These are phyloP conservation scores for Phytophthora syringae DNA, from an alignment of 352 stramenopile genomes.

Conservation along the genomic window DNA sequence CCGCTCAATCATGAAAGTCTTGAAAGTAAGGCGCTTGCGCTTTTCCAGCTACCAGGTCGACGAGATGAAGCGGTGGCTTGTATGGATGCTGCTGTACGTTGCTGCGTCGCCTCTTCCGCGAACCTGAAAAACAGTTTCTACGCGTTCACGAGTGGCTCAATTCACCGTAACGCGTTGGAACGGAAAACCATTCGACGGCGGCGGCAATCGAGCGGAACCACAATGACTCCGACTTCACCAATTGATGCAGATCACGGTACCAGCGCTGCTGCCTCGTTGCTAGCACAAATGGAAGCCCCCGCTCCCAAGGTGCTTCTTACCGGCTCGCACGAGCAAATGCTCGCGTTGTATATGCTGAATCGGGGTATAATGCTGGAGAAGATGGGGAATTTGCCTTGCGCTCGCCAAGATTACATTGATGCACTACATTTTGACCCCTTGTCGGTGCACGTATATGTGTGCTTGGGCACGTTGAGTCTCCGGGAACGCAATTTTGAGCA, in stretches of 20 bases:
- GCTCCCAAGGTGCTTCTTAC: slow-evolving; percentile 37
- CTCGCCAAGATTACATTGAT: slow-evolving; percentile 63
- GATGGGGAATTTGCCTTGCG: slow-evolving; percentile 48
- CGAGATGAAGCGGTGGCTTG: slow-evolving; percentile 50
- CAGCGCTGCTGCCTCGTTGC: slow-evolving; percentile 16
- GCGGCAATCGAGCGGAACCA: slow-evolving; percentile 6
- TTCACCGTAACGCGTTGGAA: slow-evolving; percentile 65
- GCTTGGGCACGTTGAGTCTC: slow-evolving; percentile 67
- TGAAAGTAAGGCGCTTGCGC: slow-evolving; percentile 68
- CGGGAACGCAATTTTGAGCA: slow-evolving; percentile 47
- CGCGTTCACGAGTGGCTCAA: slow-evolving; percentile 55
- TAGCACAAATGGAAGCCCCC: slow-evolving; percentile 19
- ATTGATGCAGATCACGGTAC: slow-evolving; percentile 3
- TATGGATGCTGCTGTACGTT: slow-evolving; percentile 64
- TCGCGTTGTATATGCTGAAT: slow-evolving; percentile 78
- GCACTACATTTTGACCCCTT: slow-evolving; percentile 73
- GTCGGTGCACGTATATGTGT: slow-evolving; percentile 60
- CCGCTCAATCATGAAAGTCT: slow-evolving; percentile 56
- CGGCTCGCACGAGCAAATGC: slow-evolving; percentile 64
- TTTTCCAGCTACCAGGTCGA: slow-evolving; percentile 51
- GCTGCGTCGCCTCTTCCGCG: slow-evolving; percentile 64
- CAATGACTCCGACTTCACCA: background rate
- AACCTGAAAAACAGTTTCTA: slow-evolving; percentile 72
- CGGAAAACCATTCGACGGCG: slow-evolving; percentile 48
- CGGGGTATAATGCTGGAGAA: slow-evolving; percentile 73